These are phyloP conservation scores for Sonneratia alba DNA, from an alignment of 345 rosid genomes.

Conservation along the genomic window DNA sequence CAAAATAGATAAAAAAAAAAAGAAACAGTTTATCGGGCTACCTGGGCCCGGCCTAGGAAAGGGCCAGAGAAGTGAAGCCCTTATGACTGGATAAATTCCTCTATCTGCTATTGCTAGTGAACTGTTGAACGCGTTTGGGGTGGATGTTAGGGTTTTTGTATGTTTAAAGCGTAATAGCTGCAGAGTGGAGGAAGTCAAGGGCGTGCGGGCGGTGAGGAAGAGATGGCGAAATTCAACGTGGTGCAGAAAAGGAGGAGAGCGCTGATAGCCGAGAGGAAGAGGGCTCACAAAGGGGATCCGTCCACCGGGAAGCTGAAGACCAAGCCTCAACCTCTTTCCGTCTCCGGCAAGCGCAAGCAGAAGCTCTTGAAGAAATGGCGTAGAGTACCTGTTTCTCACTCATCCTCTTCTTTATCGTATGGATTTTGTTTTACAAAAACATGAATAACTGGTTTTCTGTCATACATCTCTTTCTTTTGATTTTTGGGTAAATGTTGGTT, in stretches of 20 bases:
- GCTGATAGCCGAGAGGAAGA: constrained; percentile 38
- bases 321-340: constrained; percentile 29
- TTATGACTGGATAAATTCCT: no score
- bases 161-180: no score
- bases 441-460: neutral
- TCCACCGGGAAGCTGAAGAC: constrained; percentile 42
- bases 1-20: no score
- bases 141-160: no score
- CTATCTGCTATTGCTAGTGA: no score
- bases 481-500: neutral
- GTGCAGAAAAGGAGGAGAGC: constrained; percentile 69
- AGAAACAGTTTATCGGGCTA: no score
- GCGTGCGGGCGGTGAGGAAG: neutral
- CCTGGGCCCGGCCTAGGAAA: no score
- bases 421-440: neutral
- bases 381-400: constrained; percentile 26
- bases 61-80: no score
- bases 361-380: constrained; percentile 78
- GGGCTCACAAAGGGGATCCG: constrained; percentile 63
- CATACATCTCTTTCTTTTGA: neutral
- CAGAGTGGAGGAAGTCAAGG: neutral
- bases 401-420: neutral
- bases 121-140: no score
- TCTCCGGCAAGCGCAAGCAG: constrained; percentile 75
- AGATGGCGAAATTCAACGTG: constrained; percentile 83